Percentiles rank a stretch among this genome's conserved stretches.
Conservation (phyloP, 2,329 filamentous ascomycete species). For the Periglandula ipomoeae region DNA sequence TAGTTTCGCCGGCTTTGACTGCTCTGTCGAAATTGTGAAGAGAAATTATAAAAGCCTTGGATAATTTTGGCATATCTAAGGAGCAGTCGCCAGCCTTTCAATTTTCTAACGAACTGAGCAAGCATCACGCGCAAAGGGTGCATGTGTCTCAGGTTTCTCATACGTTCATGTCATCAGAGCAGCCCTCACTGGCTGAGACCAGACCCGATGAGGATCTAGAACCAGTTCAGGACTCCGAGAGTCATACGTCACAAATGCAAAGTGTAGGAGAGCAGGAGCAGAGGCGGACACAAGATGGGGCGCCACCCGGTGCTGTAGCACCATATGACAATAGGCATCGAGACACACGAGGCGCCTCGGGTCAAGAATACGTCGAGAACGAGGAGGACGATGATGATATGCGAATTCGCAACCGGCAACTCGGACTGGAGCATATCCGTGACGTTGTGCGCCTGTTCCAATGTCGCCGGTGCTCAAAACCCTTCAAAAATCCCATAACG, state of each 20-base stretch:
- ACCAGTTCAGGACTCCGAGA: not conserved
- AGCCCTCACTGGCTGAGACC: conserved; percentile 3
- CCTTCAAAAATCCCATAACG: conserved; percentile 59
- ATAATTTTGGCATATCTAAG: too few relatives aligned
- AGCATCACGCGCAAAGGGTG: not conserved
- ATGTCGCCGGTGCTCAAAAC: conserved; percentile 63
- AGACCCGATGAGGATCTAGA: conserved; percentile 7
- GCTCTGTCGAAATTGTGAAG: too few relatives aligned
- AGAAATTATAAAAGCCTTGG: too few relatives aligned
- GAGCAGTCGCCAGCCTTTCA: too few relatives aligned
- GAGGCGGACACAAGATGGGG: not conserved
- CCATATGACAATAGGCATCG: not conserved
- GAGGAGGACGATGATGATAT: not conserved
- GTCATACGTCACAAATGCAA: not conserved
- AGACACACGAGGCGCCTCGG: not conserved
- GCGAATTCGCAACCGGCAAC: conserved; percentile 1
- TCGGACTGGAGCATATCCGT: conserved; percentile 13
- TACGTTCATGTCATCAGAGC: conserved; percentile 11
- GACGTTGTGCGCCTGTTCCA: conserved; percentile 60
- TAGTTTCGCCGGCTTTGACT: too few relatives aligned
- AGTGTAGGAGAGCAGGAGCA: not conserved
- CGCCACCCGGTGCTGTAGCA: not conserved
- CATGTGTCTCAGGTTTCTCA: conserved; percentile 1
- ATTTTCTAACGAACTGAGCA: too few relatives aligned
- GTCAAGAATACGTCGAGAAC: not conserved